These are phyloP conservation scores for Paraphaeosphaeria sporulosa DNA, from an alignment of 2,329 filamentous ascomycete genomes.

Conservation along the genomic window DNA sequence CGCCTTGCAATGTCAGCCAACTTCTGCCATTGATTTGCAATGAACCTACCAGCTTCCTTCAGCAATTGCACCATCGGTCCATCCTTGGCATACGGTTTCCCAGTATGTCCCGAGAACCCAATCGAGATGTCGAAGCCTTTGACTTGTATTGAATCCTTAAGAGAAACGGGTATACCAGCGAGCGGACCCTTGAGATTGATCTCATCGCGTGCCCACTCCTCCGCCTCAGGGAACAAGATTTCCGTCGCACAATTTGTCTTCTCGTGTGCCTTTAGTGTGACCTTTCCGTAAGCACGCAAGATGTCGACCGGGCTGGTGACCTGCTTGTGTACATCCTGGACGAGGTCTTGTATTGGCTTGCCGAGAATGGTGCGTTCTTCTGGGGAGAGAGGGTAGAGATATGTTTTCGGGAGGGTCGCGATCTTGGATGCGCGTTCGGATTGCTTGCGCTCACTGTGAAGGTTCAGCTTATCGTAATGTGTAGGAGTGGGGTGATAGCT, in stretches of 20 bases:
- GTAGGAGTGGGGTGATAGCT: slow-evolving; percentile 41
- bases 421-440: slow-evolving; percentile 76
- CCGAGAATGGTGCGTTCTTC: slow-evolving; percentile 73
- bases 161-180: slow-evolving; percentile 83
- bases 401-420: slow-evolving; percentile 68
- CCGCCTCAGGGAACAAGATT: slow-evolving; percentile 79
- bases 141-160: slow-evolving; percentile 81
- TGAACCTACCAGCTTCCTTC: slow-evolving; percentile 72
- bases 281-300: slow-evolving; percentile 85
- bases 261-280: slow-evolving; percentile 81
- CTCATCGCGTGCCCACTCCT: slow-evolving; percentile 69
- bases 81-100: slow-evolving; percentile 71
- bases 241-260: slow-evolving; percentile 92
- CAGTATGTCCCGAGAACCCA: slow-evolving; percentile 77
- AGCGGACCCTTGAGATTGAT: slow-evolving; percentile 81
- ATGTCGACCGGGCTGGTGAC: slow-evolving; percentile 72
- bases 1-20: slow-evolving; percentile 58
- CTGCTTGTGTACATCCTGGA: slow-evolving; percentile 77
- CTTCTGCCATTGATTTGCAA: neutral
- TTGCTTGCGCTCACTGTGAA: slow-evolving; percentile 77
- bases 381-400: slow-evolving; percentile 70
- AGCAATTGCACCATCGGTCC: slow-evolving; percentile 77
- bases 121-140: slow-evolving; percentile 84
- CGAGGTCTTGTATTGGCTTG: slow-evolving; percentile 78
- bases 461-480: slow-evolving; percentile 21